A percentile compares a stretch with the other conserved stretches of the same genome.
Evolutionary conservation across 805 yeast species (phyloP).

Genomic region (Pichia membranifaciens): DNA sequence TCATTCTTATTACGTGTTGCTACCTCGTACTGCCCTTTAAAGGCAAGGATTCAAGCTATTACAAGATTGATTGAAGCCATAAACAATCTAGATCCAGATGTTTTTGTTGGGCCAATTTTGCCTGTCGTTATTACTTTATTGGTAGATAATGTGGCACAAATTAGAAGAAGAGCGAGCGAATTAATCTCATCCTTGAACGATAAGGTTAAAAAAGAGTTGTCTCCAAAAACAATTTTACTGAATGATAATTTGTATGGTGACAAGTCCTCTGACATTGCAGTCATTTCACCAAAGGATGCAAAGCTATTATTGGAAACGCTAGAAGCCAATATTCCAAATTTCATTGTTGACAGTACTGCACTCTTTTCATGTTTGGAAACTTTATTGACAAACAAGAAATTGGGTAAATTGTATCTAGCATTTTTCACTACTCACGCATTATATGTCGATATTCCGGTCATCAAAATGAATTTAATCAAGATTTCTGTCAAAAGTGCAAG

Average conservation of each 20-base stretch:
- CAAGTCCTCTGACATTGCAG: slow-evolving; percentile 40
- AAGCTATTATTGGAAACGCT: slow-evolving; percentile 36
- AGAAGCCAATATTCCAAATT: slow-evolving; percentile 34
- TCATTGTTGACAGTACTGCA: slow-evolving; percentile 46
- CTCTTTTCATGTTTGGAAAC: slow-evolving; percentile 32
- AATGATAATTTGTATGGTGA: slow-evolving; percentile 55
- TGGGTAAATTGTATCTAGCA: slow-evolving; percentile 52
- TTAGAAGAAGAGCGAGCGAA: slow-evolving; percentile 42
- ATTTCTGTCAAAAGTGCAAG: slow-evolving; percentile 37
- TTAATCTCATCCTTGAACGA: slow-evolving; percentile 33
- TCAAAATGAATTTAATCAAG: slow-evolving; percentile 49
- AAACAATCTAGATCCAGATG: slow-evolving; percentile 30
- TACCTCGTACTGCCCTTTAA: slow-evolving; percentile 52
- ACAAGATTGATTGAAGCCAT: slow-evolving; percentile 33
- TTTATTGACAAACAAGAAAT: slow-evolving; percentile 44
- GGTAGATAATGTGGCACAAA: slow-evolving; percentile 41
- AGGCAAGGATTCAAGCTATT: slow-evolving; percentile 48
- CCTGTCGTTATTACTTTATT: slow-evolving; percentile 56
- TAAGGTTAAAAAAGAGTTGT: slow-evolving; percentile 28
- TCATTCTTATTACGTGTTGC: slow-evolving; percentile 56
- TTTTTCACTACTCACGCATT: slow-evolving; percentile 68
- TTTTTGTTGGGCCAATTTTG: slow-evolving; percentile 44
- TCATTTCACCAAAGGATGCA: slow-evolving; percentile 65
- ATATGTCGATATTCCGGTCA: slow-evolving; percentile 42
- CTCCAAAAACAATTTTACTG: slow-evolving; percentile 35